These are phyloP conservation scores for Podila verticillata DNA, from an alignment of 192 early-diverging fungal genomes.

Conservation along the genomic window DNA sequence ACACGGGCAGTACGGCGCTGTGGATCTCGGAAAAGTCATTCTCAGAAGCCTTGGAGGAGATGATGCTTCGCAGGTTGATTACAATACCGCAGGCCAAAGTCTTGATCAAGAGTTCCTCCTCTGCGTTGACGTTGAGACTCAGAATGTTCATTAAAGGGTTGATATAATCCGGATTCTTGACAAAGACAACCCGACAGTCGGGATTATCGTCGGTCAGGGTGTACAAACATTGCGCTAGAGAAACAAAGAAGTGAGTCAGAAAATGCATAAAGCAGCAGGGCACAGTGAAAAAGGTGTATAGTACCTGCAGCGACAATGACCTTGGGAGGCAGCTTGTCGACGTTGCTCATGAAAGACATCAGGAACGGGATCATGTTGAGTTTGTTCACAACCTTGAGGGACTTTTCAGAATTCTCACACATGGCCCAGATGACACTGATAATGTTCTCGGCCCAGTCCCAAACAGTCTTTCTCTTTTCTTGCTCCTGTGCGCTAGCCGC, in stretches of 20 bases:
- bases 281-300: constrained; percentile 6
- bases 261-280: not conserved
- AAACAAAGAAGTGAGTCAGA: not conserved
- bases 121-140: constrained; percentile 46
- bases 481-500: constrained; percentile 24
- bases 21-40: constrained; percentile 53
- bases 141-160: constrained; percentile 61
- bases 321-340: constrained; percentile 57
- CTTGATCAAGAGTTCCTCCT: constrained; percentile 72
- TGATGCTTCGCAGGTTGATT: constrained; percentile 60
- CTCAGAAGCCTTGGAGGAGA: constrained; percentile 33
- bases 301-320: constrained; percentile 65
- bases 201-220: constrained; percentile 85
- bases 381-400: constrained; percentile 73
- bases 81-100: constrained; percentile 75
- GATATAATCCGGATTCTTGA: constrained; percentile 64
- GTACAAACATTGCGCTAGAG: constrained; percentile 79
- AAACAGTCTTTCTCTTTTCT: constrained; percentile 57
- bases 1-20: constrained; percentile 56
- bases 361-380: constrained; percentile 71
- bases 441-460: constrained; percentile 68
- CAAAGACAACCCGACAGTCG: constrained; percentile 64
- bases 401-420: constrained; percentile 76
- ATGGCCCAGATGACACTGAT: constrained; percentile 66
- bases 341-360: constrained; percentile 70